Base-by-base conservation (phyloP, 2,329 filamentous ascomycete genomes). In the Paraphaeosphaeria minitans region DNA sequence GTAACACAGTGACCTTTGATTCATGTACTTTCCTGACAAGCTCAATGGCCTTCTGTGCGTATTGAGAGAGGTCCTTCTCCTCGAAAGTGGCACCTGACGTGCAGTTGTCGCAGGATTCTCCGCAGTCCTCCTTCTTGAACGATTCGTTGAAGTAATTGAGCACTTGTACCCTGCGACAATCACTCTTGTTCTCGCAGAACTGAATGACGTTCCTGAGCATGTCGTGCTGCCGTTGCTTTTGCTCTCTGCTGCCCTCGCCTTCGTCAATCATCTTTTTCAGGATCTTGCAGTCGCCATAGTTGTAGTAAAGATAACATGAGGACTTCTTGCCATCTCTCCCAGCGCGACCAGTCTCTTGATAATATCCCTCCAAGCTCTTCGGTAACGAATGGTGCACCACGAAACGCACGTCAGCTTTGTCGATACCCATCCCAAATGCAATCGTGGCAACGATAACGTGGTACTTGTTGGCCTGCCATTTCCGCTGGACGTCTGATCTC, bases 391-490 rank as follows among this genome's bases (percentile, higher is more conserved):
- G 89, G 72, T 99, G 96, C 42, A 99, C 92, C 35, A 99, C 95
- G 74, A 96, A 99, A 29, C 95, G 90, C 49, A 99, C 95, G 74
- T 99, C 90, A 0, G 93, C 87, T 76, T 99, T 99, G 80, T 99
- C 95, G 65, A 99, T 99, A n/a, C 95, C 95, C 95, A 99, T 99
- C 7, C 95, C 95, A 73, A 99, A 99, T 24, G 95, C 95, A 75
- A 99, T 98, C 0, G 95, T 99, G 21, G 95, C 96, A 51, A 99
- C 95, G 45, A 99, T 96, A 35, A 99, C 91, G 66, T 97, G 90
- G 69, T 89, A 85, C 53, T 82, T 79, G 6, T 93, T 92, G 45
- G 79, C 80, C 75, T 99, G 95, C 95, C 95, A 99, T 31, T 87
- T 77, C 60, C 85, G 85, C 75, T 98, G 94, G 4, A 95, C 85